These are phyloP conservation scores for Chlorella vulgaris DNA, from an alignment of 139 green algal genomes.

Conservation along the genomic window DNA sequence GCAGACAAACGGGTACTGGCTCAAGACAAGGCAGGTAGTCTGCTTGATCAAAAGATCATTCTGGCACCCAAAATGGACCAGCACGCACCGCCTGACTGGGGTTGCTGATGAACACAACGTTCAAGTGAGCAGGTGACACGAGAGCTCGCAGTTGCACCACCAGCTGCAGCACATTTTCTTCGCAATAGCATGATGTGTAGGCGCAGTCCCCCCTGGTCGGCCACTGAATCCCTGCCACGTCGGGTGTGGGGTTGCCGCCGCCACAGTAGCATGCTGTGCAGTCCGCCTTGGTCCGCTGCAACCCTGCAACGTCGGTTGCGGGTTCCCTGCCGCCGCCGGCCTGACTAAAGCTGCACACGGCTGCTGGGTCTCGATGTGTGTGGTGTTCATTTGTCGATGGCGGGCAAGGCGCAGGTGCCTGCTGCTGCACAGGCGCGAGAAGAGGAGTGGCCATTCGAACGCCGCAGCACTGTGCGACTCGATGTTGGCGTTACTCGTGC, in stretches of 20 bases:
- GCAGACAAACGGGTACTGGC: not conserved
- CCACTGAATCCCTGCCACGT: not conserved
- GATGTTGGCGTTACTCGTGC: too few relatives aligned
- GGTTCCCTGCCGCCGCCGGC: too few relatives aligned
- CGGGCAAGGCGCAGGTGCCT: too few relatives aligned
- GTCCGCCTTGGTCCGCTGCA: not conserved
- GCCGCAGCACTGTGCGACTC: too few relatives aligned
- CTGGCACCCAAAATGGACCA: not conserved
- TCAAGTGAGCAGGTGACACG: conserved; percentile 4
- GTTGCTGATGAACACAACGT: conserved; percentile 54
- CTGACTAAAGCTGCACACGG: too few relatives aligned
- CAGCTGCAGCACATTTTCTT: conserved; percentile 54
- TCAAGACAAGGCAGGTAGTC: not conserved
- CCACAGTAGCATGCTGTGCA: not conserved
- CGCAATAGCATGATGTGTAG: conserved; percentile 59
- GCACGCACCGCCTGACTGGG: conserved; percentile 31
- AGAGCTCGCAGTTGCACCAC: not conserved
- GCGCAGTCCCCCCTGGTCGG: not conserved
- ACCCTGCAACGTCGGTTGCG: too few relatives aligned
- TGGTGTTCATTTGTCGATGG: too few relatives aligned
- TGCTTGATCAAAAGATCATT: not conserved
- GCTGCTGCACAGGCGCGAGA: too few relatives aligned
- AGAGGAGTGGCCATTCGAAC: too few relatives aligned
- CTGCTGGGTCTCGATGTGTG: too few relatives aligned
- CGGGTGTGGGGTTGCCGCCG: too few relatives aligned